These are phyloP conservation scores for Zalaria sp. DNA, from an alignment of 2,329 filamentous ascomycete genomes.

Conservation along the genomic window DNA sequence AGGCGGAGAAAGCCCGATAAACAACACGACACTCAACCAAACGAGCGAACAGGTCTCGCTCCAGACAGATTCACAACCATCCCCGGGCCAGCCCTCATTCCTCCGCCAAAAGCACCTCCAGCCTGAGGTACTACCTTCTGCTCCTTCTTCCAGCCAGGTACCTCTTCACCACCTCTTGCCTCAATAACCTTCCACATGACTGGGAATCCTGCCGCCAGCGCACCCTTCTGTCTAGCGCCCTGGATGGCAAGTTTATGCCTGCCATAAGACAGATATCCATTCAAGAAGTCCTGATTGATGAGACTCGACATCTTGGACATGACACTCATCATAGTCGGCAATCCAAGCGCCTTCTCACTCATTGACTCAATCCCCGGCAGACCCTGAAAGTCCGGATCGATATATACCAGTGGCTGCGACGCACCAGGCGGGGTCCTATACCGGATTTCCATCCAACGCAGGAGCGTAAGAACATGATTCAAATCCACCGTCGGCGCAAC, in stretches of 20 bases:
- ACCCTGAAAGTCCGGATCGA: conserved; percentile 32
- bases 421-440: conserved; percentile 15
- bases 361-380: conserved; percentile 7
- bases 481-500: conserved; percentile 62
- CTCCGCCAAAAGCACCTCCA: conserved; percentile 15
- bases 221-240: conserved; percentile 45
- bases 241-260: conserved; percentile 68
- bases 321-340: conserved; percentile 48
- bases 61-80: conserved; percentile 44
- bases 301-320: conserved; percentile 66
- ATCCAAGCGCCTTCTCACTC: conserved; percentile 3
- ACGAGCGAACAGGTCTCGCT: conserved; percentile 30
- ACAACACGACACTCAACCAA: background rate
- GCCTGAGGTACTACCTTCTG: conserved; percentile 7
- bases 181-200: conserved; percentile 55
- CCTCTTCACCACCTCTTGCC: conserved; percentile 46
- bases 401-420: conserved; percentile 22
- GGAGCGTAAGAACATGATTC: conserved; percentile 49
- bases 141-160: conserved; percentile 61
- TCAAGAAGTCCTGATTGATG: conserved; percentile 65
- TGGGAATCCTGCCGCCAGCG: conserved; percentile 60
- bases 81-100: conserved; percentile 15
- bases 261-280: conserved; percentile 70
- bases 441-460: conserved; percentile 47
- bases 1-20: background rate